Evolutionary conservation across 176 grass and related monocot species (phyloP), one percentile per base, ranked within the genome.

Genomic region (Zizania latifolia): DNA sequence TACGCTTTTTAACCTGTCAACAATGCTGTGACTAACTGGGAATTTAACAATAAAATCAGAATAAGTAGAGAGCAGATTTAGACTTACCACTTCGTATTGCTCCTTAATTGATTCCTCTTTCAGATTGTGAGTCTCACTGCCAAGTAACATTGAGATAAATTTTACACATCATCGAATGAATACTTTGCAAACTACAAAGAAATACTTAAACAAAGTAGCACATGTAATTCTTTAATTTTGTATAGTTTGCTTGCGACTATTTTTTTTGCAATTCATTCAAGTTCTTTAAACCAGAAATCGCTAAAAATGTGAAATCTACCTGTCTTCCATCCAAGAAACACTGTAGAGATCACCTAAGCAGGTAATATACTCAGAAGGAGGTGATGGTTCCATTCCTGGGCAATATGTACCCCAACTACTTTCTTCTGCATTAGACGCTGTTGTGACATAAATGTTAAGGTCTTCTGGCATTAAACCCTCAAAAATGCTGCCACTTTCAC

Each of bases 241-340:
- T 45, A 45, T 2, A 45, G 43, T 45, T 45, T 16, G 43, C 43
- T 45, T 43, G 40, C 40, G 3, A 45, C 43, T 16, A 45, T 45
- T 45, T 45, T n/a, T n/a, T n/a, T n/a, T n/a, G n/a, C 14, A 45
- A 45, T 45, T 5, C 14, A 4, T 45, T 40, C 38, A 45, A 16
- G 43, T 45, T 45, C 14, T 45, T 16, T 16, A 45, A 45, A 16
- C 43, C 14, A 45, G 43, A 45, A 4, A 0, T 45, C 43, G 16
- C 16, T 45, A 16, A 45, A 45, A 45, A 45, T 53, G 48, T 38
- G 37, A 32, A 27, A 15, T 4, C 65, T 70, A 94, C 95, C 95
- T 99, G 61, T 99, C 91, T 84, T 99, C 95, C 91, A 99, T 94
- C 95, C 95, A 99, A 69, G 95, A 66, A 82, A 99, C 76, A 74